These are phyloP conservation scores for Phaeosphaeria sp. DNA, from an alignment of 2,329 filamentous ascomycete species.

Conservation along the genomic window DNA sequence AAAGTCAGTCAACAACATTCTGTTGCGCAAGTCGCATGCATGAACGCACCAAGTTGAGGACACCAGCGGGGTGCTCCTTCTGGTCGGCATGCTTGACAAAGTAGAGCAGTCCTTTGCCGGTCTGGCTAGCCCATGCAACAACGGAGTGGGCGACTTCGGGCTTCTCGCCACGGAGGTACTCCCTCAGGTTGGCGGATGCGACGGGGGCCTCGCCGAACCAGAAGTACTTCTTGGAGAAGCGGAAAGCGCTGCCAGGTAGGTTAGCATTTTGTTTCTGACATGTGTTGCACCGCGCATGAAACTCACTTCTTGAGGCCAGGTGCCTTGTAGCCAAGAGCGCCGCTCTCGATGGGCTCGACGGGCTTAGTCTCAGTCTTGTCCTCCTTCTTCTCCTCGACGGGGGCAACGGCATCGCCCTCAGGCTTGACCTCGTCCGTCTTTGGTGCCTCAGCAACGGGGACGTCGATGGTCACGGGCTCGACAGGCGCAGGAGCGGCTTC, in stretches of 20 bases:
- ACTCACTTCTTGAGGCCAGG: slow-evolving; percentile 88
- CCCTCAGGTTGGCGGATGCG: slow-evolving; percentile 73
- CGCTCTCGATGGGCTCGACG: slow-evolving; percentile 77
- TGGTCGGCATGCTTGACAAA: slow-evolving; percentile 83
- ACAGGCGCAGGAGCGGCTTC: slow-evolving; percentile 46
- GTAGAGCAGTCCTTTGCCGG: slow-evolving; percentile 94
- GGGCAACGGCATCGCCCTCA: slow-evolving; percentile 35
- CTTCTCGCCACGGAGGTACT: slow-evolving; percentile 91
- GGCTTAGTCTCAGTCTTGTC: slow-evolving; percentile 55
- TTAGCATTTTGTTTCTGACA: slow-evolving; percentile 13
- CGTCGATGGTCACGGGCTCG: slow-evolving; percentile 42
- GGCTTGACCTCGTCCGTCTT: slow-evolving; percentile 51
- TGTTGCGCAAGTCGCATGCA: neutral
- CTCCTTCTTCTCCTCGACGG: slow-evolving; percentile 46
- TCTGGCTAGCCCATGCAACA: slow-evolving; percentile 88
- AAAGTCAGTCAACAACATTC: slow-evolving; percentile 41
- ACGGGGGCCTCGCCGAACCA: slow-evolving; percentile 69
- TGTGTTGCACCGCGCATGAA: slow-evolving; percentile 2
- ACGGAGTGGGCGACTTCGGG: slow-evolving; percentile 76
- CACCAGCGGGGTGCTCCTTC: slow-evolving; percentile 79
- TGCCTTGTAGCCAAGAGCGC: slow-evolving; percentile 86
- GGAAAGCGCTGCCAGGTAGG: slow-evolving; percentile 71
- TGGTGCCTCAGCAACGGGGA: slow-evolving; percentile 51
- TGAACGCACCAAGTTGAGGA: slow-evolving; percentile 80
- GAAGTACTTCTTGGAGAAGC: slow-evolving; percentile 92